phyloP scores from a whole-genome alignment of 1,284 basidiomycete genomes.

The Boletus calvinii region DNA sequence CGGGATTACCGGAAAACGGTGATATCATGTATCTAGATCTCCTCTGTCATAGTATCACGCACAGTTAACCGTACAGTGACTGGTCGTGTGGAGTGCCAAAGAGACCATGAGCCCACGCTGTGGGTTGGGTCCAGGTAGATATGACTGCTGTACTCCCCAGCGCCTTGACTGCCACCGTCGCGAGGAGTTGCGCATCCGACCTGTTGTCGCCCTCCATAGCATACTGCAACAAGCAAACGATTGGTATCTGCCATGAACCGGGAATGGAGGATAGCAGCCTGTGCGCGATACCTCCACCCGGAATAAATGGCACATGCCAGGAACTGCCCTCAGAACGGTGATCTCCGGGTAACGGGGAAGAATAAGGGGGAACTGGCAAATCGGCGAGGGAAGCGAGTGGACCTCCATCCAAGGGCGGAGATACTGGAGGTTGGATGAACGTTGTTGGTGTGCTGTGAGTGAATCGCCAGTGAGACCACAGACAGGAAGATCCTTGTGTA shows the following conservation, averaged over 20 bases:
- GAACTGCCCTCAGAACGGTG: conserved; percentile 32
- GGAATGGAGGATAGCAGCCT: conserved; percentile 61
- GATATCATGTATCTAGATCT: conserved; percentile 13
- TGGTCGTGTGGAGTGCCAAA: conserved; percentile 74
- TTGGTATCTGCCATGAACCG: conserved; percentile 54
- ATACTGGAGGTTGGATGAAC: conserved; percentile 46
- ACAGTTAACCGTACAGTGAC: conserved; percentile 62
- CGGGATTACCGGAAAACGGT: conserved; percentile 52
- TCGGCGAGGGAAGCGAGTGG: conserved; percentile 41
- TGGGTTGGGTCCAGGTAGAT: conserved; percentile 55
- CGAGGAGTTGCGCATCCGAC: conserved; percentile 64
- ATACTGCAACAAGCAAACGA: conserved; percentile 59
- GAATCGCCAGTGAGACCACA: conserved; percentile 28
- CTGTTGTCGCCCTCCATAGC: conserved; percentile 79
- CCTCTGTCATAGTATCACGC: not conserved
- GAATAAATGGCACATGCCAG: conserved; percentile 57
- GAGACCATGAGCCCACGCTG: conserved; percentile 64
- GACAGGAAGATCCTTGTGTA: conserved; percentile 35
- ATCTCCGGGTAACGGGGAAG: conserved; percentile 42
- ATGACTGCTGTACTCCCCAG: conserved; percentile 39
- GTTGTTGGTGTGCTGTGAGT: conserved; percentile 56
- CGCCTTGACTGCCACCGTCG: conserved; percentile 50
- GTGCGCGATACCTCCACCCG: conserved; percentile 71
- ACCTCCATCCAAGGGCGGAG: conserved; percentile 39
- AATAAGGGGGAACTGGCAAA: conserved; percentile 51